Conservation (phyloP, 2,329 filamentous ascomycete genomes). For the Anisogramma anomala region DNA sequence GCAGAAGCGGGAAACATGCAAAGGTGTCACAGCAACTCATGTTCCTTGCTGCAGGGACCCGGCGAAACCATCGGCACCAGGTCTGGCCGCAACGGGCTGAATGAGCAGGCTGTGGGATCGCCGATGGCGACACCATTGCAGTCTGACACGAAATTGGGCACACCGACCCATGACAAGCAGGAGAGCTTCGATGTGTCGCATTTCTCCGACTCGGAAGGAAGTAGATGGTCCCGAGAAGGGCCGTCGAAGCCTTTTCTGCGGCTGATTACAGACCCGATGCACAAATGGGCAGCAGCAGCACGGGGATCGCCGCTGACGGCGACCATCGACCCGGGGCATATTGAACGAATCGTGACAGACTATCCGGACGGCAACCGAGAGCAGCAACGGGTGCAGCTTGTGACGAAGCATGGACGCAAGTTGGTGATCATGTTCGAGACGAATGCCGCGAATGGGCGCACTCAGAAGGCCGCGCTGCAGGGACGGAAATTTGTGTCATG, state of each 20-base stretch:
- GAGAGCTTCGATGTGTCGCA: conserved; percentile 9
- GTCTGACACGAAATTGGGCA: conserved; percentile 1
- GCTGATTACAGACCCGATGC: conserved; percentile 4
- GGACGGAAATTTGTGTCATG: conserved; percentile 7
- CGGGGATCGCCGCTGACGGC: neutral
- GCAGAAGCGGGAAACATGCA: neutral
- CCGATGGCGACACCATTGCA: neutral
- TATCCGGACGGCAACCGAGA: neutral
- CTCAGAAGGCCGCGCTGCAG: conserved; percentile 9
- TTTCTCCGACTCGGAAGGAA: conserved; percentile 2
- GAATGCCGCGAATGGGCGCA: conserved; percentile 2
- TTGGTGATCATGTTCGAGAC: conserved; percentile 10
- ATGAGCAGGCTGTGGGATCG: neutral
- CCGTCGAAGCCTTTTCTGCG: conserved; percentile 4
- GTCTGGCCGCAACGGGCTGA: neutral
- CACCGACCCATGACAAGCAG: conserved; percentile 1
- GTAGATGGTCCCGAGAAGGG: conserved; percentile 7
- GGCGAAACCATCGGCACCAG: neutral
- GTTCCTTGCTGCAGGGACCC: neutral
- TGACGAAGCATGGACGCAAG: conserved; percentile 7
- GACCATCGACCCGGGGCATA: conserved; percentile 7
- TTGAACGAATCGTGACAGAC: conserved; percentile 7
- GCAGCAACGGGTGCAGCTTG: conserved; percentile 4
- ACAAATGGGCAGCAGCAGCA: conserved; percentile 7
- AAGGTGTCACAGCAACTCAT: conserved; percentile 1